Base-by-base conservation (phyloP, 2,329 filamentous ascomycete genomes). In the Leptographium lundbergii region DNA sequence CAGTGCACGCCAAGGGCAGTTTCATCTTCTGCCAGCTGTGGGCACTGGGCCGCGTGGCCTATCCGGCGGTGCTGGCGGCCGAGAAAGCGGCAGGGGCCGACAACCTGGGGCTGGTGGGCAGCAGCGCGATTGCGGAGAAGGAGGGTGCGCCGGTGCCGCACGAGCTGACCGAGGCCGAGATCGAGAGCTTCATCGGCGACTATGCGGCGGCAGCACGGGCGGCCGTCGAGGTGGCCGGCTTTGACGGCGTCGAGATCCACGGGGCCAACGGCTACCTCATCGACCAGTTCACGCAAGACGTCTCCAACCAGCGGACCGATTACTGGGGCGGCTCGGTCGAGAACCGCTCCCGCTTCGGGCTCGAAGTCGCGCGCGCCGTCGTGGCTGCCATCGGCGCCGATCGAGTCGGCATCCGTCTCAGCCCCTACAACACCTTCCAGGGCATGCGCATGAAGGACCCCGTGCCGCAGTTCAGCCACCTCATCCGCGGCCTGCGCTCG, bases 381-480 rank as follows among this genome's bases (percentile, higher is more conserved):
- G 27, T 71, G 1, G 70, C 69, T 0, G 80, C 80, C 11, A 68
- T 84, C 14, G 81, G 80, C 11, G 68, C 74, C 0, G 72, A 81
- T 6, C 70, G 71, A 59, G 72, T 73, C 13, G 77, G 71, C 14
- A 78, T 84, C 54, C 74, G 83, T 7, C 65, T 86, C 24, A 77
- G 72, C 5, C 82, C 82, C 0, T 85, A 75, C 68, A 76, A 73
- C 54, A 68, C 68, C 3, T 86, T 81, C 72, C 80, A 85, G 62
- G 75, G 74, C 58, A 81, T 85, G 80, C 69, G 70, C 52, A 82
- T 84, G 77, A 67, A 68, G 0, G 76, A 86, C 56, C 81, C 82
- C 0, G 61, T 77, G 7, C 77, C 80, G 1, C 80, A 85, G 64
- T 87, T 85, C 67, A 70, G 69, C 4, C 72, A 86, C 64, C 66